These are phyloP conservation scores for Hemileccinum rubropunctum DNA, from an alignment of 768 basidiomycete genomes.

Conservation along the genomic window DNA sequence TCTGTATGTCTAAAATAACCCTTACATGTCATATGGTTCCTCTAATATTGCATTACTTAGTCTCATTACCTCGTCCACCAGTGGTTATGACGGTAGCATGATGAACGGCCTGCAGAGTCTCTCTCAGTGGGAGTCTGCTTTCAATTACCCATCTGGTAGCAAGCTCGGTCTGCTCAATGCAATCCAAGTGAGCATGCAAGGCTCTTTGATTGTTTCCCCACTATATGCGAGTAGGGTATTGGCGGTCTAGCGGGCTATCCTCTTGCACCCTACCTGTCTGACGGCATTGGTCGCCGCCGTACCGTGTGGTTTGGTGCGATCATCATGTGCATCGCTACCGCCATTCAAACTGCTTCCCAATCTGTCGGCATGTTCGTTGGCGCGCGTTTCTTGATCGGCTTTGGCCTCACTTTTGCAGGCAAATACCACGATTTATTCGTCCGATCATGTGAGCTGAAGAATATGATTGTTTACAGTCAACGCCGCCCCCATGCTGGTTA, in stretches of 20 bases:
- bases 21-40: neutral
- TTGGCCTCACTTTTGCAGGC: constrained; percentile 72
- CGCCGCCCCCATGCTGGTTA: constrained; percentile 80
- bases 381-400: constrained; percentile 75
- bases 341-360: constrained; percentile 65
- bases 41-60: constrained; percentile 30
- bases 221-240: constrained; percentile 50
- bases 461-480: constrained; percentile 39
- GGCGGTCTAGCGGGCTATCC: constrained; percentile 67
- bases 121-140: constrained; percentile 59
- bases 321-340: constrained; percentile 68
- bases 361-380: constrained; percentile 79
- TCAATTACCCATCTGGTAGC: constrained; percentile 52
- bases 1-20: constrained; percentile 40
- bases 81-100: constrained; percentile 75
- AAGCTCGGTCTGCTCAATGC: constrained; percentile 70
- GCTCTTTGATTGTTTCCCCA: neutral
- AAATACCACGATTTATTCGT: constrained; percentile 12
- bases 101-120: constrained; percentile 79
- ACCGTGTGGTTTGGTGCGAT: constrained; percentile 65
- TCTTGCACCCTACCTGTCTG: constrained; percentile 68
- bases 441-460: neutral
- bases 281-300: constrained; percentile 64
- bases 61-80: constrained; percentile 73
- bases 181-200: constrained; percentile 50